Evolutionary conservation across 1,139 yeast genomes (phyloP), one percentile per base, ranked within the genome.

Genomic region (Lodderomyces oxycetoniae): DNA sequence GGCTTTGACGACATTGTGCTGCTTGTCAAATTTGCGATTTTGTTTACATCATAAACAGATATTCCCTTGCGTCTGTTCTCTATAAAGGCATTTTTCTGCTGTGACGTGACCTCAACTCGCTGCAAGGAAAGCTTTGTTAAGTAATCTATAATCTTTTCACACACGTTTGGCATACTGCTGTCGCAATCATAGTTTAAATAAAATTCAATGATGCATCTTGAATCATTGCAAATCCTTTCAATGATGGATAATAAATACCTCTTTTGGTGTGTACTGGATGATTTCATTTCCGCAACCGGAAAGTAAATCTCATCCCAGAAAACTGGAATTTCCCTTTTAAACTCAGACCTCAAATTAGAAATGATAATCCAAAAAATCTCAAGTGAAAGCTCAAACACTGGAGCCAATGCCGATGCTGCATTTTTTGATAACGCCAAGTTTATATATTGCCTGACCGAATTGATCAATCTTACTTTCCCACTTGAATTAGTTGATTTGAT

Each of bases 181-280:
- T 88, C 96, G 63, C 99, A 93, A 57, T 93, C 99, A 57, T 91
- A 93, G 56, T 93, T 93, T 49, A 93, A 71, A 53, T 89, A 93
- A 43, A 91, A 77, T 58, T 93, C 99, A 40, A 93, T 87, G 40
- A 93, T 67, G 24, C 94, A 83, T 44, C 95, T 71, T 24, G 97
- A 95, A 56, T 91, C 96, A 43, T 79, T 79, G 53, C 95, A 84
- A 30, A 91, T 60, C 44, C 94, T 71, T 48, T 85, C 84, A 21
- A 93, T 71, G 14, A 91, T 73, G 9, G 84, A 77, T 43, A 93
- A 66, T 43, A 91, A 74, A 48, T 87, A 89, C 50, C 94, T 74
- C 57, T 91, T 89, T 59, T 91, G 98, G 53, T 91, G 96, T 7
- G 88, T 65, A 0, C 96, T 87, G 1, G 96, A 85, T 1, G 95